Evolutionary conservation across 164 flowering plant genomes (phyloP).

Genomic region (Chloranthus sessilifolius): DNA sequence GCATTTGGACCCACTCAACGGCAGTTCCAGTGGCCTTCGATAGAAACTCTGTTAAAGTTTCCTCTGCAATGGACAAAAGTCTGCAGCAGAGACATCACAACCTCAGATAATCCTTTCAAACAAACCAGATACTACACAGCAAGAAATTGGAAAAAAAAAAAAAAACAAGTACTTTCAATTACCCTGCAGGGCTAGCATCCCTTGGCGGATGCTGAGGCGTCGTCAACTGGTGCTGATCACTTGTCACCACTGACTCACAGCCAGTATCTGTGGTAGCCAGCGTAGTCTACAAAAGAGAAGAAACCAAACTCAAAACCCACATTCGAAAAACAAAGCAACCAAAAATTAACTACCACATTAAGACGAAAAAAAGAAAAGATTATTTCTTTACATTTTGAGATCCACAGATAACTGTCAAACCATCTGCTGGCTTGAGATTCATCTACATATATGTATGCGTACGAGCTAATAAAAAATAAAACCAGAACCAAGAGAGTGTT

Average conservation of each 20-base stretch:
- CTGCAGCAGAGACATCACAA: constrained; percentile 37
- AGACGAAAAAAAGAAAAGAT: too few relatives aligned
- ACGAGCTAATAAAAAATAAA: too few relatives aligned
- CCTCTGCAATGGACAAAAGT: constrained; percentile 94
- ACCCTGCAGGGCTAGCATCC: constrained; percentile 99
- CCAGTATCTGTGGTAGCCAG: constrained; percentile 80
- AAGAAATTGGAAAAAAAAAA: too few relatives aligned
- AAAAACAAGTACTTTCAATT: constrained; percentile 27
- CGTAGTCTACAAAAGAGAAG: constrained; percentile 42
- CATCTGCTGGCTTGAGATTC: too few relatives aligned
- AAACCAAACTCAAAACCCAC: neutral
- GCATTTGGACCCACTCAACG: constrained; percentile 98
- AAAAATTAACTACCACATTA: too few relatives aligned
- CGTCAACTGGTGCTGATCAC: constrained; percentile 83
- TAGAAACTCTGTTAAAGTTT: constrained; percentile 94
- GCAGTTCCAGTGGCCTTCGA: constrained; percentile 98
- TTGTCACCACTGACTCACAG: constrained; percentile 93
- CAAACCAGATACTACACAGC: too few relatives aligned
- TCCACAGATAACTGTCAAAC: too few relatives aligned
- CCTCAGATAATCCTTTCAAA: constrained; percentile 14
- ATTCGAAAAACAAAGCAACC: neutral
- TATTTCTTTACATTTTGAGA: too few relatives aligned
- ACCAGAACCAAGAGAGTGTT: too few relatives aligned
- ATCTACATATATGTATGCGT: too few relatives aligned
- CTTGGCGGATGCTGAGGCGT: constrained; percentile 91